Evolutionary conservation across 2,329 filamentous ascomycete genomes (phyloP), one percentile per base, ranked within the genome.

Genomic region (Talaromyces rugulosus): DNA sequence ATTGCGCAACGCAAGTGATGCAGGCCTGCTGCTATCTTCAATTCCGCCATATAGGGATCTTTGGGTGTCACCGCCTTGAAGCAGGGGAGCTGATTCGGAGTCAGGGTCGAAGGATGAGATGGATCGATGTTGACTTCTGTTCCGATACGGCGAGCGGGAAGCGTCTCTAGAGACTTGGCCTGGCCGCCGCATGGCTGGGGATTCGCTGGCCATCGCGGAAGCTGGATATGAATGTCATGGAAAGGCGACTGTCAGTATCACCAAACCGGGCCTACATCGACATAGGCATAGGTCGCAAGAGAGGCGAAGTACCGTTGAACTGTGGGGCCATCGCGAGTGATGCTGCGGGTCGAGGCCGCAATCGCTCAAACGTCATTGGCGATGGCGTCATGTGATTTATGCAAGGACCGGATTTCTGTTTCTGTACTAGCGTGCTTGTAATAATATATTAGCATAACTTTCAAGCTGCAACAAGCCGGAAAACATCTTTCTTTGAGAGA

Each of bases 81-180:
- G 69, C 16, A 80, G 73, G 28, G 78, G 78, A 30, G 78, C 78
- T 12, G 76, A 78, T 68, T 80, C 78, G 23, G 76, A 77, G 9
- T 75, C 73, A 16, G 75, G 62, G 60, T 74, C 69, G 55, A 73
- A 77, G 18, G 74, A 67, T 18, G 61, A 60, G 18, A 50, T 34
- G 40, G 47, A 63, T 60, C 52, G 58, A 51, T 33, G 66, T 64
- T 11, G 60, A 56, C 44, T 66, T 62, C 34, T 44, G 53, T 44
- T 58, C 16, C 60, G 66, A 65, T 64, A 63, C 47, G 64, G 68
- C 40, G 70, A 65, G 33, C 68, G 65, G 33, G 61, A 31, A n/a
- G 51, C 42, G 18, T 47, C n/a, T 31, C 59, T 65, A 36, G 64
- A 64, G 40, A 67, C 64, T 64, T 67, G 68, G 61, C 67, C 66